Evolutionary conservation across 2,329 filamentous ascomycete species (phyloP), one percentile per base, ranked within the genome.

Genomic region (Aureobasidium sp.): DNA sequence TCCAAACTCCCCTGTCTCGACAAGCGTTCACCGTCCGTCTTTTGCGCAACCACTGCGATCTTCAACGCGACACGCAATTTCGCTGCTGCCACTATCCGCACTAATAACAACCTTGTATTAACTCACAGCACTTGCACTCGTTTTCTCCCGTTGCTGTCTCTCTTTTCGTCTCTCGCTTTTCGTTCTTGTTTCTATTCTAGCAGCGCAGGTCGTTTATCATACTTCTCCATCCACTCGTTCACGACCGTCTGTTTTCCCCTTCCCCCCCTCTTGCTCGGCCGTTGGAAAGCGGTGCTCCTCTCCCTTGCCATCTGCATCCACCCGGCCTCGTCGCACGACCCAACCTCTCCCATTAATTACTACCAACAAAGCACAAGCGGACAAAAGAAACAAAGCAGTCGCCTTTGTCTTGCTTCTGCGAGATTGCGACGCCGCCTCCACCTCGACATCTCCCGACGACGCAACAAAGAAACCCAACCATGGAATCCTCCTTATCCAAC

Each of bases 161-260:
- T 45, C 12, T 47, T 58, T 42, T 47, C 54, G 47, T 60, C 57
- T 24, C 37, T 60, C 57, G 57, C 44, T 60, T 42, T 59, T 33
- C n/a, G n/a, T 33, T 31, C 24, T 27, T 56, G 4, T 24, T 39
- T 19, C 33, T 24, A 44, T 31, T 47, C 8, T 47, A 49, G 60
- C 60, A 48, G 60, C 60, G 60, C 60, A 56, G 60, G 60, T 42
- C 60, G 60, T 62, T 27, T 29, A 39, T 53, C 15, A 27, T 33
- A 35, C 42, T 35, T 56, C 12, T 35, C n/a, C 40, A 39, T 37
- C n/a, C 56, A 29, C n/a, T 54, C 19, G 22, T 24, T 40, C 37
- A 39, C 49, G 49, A 37, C 31, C 35, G 35, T 42, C 42, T 17
- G 27, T 24, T 54, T 29, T 54, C n/a, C 42, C 42, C 54, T 35